phyloP scores from a whole-genome alignment of 768 basidiomycete species.

The Tricholomella constricta region DNA sequence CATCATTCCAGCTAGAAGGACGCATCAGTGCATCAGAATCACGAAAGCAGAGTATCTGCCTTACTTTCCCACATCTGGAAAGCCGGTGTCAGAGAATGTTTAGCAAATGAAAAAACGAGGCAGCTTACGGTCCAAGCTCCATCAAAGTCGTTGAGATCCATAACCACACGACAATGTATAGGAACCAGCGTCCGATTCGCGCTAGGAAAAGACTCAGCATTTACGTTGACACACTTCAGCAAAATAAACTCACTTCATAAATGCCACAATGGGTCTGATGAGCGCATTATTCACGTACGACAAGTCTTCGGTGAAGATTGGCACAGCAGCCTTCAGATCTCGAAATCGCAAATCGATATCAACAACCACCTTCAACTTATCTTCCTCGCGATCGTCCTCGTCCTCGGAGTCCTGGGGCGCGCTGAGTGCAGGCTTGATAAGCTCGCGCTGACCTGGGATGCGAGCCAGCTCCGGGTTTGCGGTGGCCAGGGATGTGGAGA shows the following conservation, averaged over 20 bases:
- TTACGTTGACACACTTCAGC: neutral
- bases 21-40: constrained; percentile 17
- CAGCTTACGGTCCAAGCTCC: constrained; percentile 90
- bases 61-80: constrained; percentile 90
- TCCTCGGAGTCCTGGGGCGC: constrained; percentile 56
- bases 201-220: constrained; percentile 43
- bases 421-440: constrained; percentile 83
- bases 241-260: constrained; percentile 80
- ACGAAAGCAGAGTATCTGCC: constrained; percentile 23
- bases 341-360: constrained; percentile 95
- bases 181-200: constrained; percentile 93
- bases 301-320: constrained; percentile 85
- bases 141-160: constrained; percentile 86
- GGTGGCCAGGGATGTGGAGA: constrained; percentile 61
- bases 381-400: constrained; percentile 27
- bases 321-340: constrained; percentile 94
- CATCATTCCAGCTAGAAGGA: constrained; percentile 80
- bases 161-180: constrained; percentile 86
- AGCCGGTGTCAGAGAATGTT: constrained; percentile 11
- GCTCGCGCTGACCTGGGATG: constrained; percentile 85
- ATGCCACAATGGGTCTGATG: constrained; percentile 94
- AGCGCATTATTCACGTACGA: constrained; percentile 92
- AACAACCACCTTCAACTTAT: constrained; percentile 62
- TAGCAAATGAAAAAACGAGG: constrained; percentile 4
- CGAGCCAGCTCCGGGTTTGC: constrained; percentile 42